Base-by-base conservation (phyloP, 2,329 filamentous ascomycete genomes). In the Colletotrichum lini region DNA sequence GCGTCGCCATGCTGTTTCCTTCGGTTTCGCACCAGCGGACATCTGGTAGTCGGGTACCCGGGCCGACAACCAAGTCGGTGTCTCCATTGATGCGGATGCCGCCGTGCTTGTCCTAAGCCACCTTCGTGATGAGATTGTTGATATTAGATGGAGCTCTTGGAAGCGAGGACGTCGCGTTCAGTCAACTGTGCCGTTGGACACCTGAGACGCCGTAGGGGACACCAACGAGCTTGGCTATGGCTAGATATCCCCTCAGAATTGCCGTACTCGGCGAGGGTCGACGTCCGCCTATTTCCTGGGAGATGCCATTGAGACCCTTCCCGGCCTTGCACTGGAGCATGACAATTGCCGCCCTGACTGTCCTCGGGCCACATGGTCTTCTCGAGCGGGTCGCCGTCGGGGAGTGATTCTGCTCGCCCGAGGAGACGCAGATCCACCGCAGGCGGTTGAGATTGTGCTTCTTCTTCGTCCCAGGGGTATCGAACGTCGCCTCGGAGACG, bases 351-450 rank as follows among this genome's bases (percentile, higher is more conserved):
- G 71, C 95, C 92, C 89, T 98, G 94, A 72, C 89, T 92, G 77
- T 92, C 86, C 78, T 89, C 92, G 82, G 92, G 98, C 82, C 93
- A 89, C 94, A 97, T 97, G 90, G 97, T 97, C 87, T 93, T 85
- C 49, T 98, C 95, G 30, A 98, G 89, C 4, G 94, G 93, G 85
- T 94, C 98, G 65, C 91, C 92, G 67, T 35, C 90, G 86, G 38
- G 94, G 92, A 7, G 84, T 92, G 79, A 92, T 94, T 35, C 80
- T 89, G 84, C 79, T 90, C 87, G 74, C 91, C 87, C 53, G 90
- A 92, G 84, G 94, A 92, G 73, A 91, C 80, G 40, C 88, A 88
- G 75, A 93, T 86, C 94, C 94, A 96, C 75, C 89, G 87, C 45
- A 96, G 87, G 68, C 94, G 94, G 59, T 86, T 84, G 60, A 96